Base-by-base conservation (phyloP, 768 basidiomycete genomes). In the Piloderma croceum region DNA sequence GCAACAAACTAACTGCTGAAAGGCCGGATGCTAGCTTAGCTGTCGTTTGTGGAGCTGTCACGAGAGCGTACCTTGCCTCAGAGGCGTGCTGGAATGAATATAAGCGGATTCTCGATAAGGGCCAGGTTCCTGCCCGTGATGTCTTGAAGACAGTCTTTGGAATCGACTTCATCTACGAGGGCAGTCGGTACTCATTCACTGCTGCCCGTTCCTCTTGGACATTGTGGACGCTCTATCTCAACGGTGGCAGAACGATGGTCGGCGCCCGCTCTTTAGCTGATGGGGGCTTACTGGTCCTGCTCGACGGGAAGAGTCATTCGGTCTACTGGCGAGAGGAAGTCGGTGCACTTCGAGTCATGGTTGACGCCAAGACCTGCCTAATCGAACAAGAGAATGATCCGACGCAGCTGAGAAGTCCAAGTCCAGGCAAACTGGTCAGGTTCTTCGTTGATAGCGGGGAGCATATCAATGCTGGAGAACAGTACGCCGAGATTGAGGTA, bases 371-470 rank as follows among this genome's bases (percentile, higher is more conserved):
- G 74, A 99, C 96, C 12, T 96, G 93, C 61, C 73, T 97, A 67
- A 92, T 99, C 51, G 96, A 97, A 63, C 93, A 98, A 65, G 96
- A 99, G 74, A 97, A 97, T 53, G 96, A 99, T 56, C 96, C 96
- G 12, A 99, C 96, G 18, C 94, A 98, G 62, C 71, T 98, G 34
- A 75, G 96, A 52, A 91, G 88, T 56, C 96, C 96, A 7, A 90
- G 84, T 65, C 96, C 96, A 7, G 96, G 96, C 25, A 99, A 99
- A 65, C 78, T 99, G 36, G 78, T 99, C 41, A 77, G 93, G 24
- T 93, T 84, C 70, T 77, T 98, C 47, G 82, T 98, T 49, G 96
- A 99, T 54, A 93, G 89, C 43, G 96, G 96, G 6, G 96, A 99
- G 45, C 96, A 98, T 61, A 77, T 99, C 66, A 86, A 90, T 47